Base-by-base conservation (phyloP, 306 rosid genomes). In the Senna siamea region DNA sequence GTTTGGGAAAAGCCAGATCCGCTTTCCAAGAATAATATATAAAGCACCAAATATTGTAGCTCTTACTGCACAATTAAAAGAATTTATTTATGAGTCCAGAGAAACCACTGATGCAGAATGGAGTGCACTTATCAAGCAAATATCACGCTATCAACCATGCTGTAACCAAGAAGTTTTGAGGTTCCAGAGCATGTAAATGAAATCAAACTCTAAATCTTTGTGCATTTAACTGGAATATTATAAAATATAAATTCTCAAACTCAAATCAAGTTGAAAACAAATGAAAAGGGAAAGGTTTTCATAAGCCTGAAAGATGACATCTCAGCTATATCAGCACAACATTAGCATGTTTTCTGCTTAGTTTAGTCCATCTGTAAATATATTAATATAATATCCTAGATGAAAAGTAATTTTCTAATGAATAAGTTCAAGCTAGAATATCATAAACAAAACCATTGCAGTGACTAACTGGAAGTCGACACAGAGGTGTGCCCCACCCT, bases 1-100 rank as follows among this genome's bases (percentile, higher is more conserved):
- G 78, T 90, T 95, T 0, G 99, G 98, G 89, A 92, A 92, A 80
- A 95, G 88, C 99, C 98, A 95, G 74, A 89, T 82, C 48, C 99
- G 87, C 79, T 84, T 92, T 66, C 99, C 99, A 68, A 95, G 64
- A 55, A 82, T 32, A 20, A 92, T 88, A 70, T 92, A 95, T 60
- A 81, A 75, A 73, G 62, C 82, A 19, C 97, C 97, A 86, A 92
- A 95, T 55, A 86, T 47, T 65, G 96, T 18, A 66, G 84, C 97
- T 81, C 99, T 90, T 79, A 95, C 99, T 95, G 82, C 84, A 87
- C 81, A 56, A 66, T 76, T 22, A 56, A 75, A 50, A 74, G 30
- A 50, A 62, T 26, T 10, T 11, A 58, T 48, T 4, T 66, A n/a
- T 79, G 57, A 83, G 75, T 15, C 68, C 50, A 30, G 56, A 51